Evolutionary conservation across 352 stramenopile species (phyloP).

Genomic region (Pythium aristosporum): DNA sequence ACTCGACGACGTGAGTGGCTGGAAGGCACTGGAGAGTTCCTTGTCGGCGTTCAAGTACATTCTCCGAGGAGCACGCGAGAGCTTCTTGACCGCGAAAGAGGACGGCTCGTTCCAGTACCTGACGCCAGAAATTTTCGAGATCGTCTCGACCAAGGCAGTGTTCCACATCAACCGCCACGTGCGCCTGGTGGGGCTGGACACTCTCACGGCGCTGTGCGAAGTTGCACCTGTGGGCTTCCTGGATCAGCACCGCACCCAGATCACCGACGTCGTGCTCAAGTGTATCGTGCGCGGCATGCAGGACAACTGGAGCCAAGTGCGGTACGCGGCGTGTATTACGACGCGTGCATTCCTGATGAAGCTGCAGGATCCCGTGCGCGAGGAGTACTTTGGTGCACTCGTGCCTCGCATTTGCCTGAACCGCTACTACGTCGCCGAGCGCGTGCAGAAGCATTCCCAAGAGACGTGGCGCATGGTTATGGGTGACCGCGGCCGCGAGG

Average conservation of each 20-base stretch:
- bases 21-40: slow-evolving; percentile 95
- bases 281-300: slow-evolving; percentile 83
- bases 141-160: slow-evolving; percentile 75
- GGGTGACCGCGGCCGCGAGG: slow-evolving; percentile 64
- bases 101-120: slow-evolving; percentile 54
- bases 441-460: slow-evolving; percentile 95
- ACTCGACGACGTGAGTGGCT: slow-evolving; percentile 96
- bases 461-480: slow-evolving; percentile 95
- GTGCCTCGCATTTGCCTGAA: slow-evolving; percentile 97
- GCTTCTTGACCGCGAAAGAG: slow-evolving; percentile 47
- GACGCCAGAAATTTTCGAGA: slow-evolving; percentile 55
- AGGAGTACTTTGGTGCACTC: slow-evolving; percentile 74
- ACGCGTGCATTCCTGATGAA: slow-evolving; percentile 86
- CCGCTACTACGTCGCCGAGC: slow-evolving; percentile 95
- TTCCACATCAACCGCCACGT: slow-evolving; percentile 97
- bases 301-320: slow-evolving; percentile 98
- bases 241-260: slow-evolving; percentile 32
- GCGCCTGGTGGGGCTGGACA: slow-evolving; percentile 83
- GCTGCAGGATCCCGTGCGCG: slow-evolving; percentile 53
- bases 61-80: slow-evolving; percentile 71
- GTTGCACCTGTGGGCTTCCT: slow-evolving; percentile 47
- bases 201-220: slow-evolving; percentile 68
- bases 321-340: slow-evolving; percentile 93
- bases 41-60: slow-evolving; percentile 86
- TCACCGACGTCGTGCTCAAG: slow-evolving; percentile 55